Conservation (phyloP, 148 eudicot species). For the Selenicereus undatus region DNA sequence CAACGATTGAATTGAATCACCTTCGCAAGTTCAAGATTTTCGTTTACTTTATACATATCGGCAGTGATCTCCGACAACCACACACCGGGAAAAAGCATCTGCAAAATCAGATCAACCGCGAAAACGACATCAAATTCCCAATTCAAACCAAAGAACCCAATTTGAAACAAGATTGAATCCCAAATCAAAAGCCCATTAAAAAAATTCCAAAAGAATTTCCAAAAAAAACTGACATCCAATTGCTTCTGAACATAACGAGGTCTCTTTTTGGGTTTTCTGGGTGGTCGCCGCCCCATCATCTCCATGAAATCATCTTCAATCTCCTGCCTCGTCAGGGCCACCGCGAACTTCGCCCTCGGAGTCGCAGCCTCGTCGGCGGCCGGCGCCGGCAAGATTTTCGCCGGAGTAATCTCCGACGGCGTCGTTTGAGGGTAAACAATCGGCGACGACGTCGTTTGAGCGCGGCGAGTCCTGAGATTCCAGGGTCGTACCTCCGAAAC, state of each 20-base stretch:
- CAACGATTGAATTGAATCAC: conserved; percentile 4
- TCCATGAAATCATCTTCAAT: conserved; percentile 38
- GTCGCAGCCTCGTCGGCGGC: background rate
- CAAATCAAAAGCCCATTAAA: background rate
- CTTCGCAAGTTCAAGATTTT: conserved; percentile 32
- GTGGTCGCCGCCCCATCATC: conserved; percentile 36
- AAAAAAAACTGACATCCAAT: conserved; percentile 30
- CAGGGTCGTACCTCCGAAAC: conserved; percentile 39
- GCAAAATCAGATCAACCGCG: conserved; percentile 6
- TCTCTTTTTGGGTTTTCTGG: conserved; percentile 42
- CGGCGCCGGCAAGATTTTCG: background rate
- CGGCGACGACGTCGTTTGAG: conserved; percentile 19
- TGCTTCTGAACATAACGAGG: conserved; percentile 36
- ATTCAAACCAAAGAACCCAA: background rate
- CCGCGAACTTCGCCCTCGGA: conserved; percentile 34
- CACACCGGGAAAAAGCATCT: conserved; percentile 42
- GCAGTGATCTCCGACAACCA: conserved; percentile 46
- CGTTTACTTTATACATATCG: conserved; percentile 46
- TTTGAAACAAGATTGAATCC: background rate
- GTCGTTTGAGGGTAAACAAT: conserved; percentile 10
- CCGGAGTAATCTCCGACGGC: conserved; percentile 3
- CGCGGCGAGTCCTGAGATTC: conserved; percentile 71
- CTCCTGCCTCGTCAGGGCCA: conserved; percentile 32
- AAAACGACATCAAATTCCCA: background rate
- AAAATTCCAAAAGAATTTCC: background rate